Evolutionary conservation across 371 early-diverging fungal genomes (phyloP), one percentile per base, ranked within the genome.

Genomic region (Entomophthora muscae): DNA sequence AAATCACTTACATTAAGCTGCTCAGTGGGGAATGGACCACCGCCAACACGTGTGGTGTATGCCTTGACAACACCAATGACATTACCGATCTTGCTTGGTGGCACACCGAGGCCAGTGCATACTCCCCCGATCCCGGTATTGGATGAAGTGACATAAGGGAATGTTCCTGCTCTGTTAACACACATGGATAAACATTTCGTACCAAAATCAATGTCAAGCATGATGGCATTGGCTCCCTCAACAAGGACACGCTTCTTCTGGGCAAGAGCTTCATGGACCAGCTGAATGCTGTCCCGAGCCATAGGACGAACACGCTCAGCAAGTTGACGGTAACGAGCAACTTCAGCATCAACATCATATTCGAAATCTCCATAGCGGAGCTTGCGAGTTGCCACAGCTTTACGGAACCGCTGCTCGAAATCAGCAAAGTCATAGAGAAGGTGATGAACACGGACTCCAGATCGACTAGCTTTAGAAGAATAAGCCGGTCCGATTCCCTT

Each of bases 401-500:
- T 70, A 61, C 86, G 81, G 80, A 91, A 88, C 68, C 83, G 83
- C 52, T 75, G 74, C 61, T 80, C 83, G 71, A 95, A 95, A 68
- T 88, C 90, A 12, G 80, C 81, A 67, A 78, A 83, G 66, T 90
- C 79, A 73, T 79, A 85, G 28, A 57, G 7, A 61, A 96, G 74
- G 71, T 95, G 92, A 72, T 94, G 94, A 32, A 96, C 84, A 63
- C 97, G 89, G 57, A 97, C 78, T 63, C 97, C 98, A 21, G 84
- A 83, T 53, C 97, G 88, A 26, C 87, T 84, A 3, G 95, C 94
- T 82, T 97, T 97, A 75, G 93, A 83, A 54, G 89, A 85, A 78
- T 97, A 97, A 53, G 95, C 82, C 56, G 98, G 98, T 55, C 98
- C 98, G 72, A 97, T 97, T 66, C 98, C 98, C 80, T 90, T 90